These are phyloP conservation scores for Physcomitrellopsis africana DNA, from an alignment of 225 moss, liverwort and hornwort species.

Conservation along the genomic window DNA sequence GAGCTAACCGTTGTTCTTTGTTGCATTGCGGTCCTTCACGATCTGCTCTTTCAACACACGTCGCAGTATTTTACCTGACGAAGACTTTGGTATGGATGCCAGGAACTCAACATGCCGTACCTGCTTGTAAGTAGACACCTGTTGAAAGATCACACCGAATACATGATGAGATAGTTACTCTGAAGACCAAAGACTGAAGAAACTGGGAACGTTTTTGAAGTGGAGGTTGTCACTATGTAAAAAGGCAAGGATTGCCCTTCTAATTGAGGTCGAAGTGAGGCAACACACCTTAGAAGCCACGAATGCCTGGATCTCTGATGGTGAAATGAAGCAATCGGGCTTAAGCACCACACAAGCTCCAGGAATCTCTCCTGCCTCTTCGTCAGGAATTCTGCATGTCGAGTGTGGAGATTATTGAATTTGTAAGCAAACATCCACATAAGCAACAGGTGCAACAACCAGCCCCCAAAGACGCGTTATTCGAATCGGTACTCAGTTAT, in stretches of 20 bases:
- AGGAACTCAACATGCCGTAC: constrained; percentile 73
- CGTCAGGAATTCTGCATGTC: constrained; percentile 71
- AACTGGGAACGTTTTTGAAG: neutral
- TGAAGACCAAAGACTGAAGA: neutral
- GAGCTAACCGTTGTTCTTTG: neutral
- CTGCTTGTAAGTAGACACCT: constrained; percentile 94
- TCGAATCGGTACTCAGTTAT: neutral
- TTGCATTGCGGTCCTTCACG: constrained; percentile 14
- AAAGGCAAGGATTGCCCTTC: neutral
- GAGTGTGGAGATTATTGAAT: neutral
- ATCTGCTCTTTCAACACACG: constrained; percentile 68
- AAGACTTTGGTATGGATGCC: constrained; percentile 75
- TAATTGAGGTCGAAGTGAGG: neutral
- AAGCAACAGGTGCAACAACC: neutral
- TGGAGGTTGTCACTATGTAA: no score
- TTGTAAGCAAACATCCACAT: neutral
- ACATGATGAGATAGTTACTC: neutral
- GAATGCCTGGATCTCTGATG: constrained; percentile 60
- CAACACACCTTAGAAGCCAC: constrained; percentile 70
- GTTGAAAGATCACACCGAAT: neutral
- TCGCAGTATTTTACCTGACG: constrained; percentile 85
- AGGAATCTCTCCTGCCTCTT: constrained; percentile 91
- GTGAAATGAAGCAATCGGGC: constrained; percentile 48
- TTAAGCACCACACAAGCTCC: constrained; percentile 84
- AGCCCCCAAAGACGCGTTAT: neutral